Base-by-base conservation (phyloP, 2,329 filamentous ascomycete species). In the Pseudogymnoascus verrucosus region DNA sequence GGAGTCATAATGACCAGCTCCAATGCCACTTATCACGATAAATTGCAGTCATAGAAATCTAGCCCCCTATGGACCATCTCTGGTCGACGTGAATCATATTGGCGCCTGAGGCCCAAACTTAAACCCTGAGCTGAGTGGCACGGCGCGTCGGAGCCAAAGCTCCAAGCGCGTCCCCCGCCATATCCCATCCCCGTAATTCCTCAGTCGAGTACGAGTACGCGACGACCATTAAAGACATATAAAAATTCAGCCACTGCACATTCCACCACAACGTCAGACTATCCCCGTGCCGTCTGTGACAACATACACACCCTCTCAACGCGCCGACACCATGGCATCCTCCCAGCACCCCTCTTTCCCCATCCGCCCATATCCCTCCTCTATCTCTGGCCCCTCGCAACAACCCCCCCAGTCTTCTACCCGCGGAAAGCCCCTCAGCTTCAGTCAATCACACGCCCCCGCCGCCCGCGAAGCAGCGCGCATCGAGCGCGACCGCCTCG, bases 321-420 rank as follows among this genome's bases (percentile, higher is more conserved):
- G n/a, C 51, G 51, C 51, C 34, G 59, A 61, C 59, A 59, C 23
- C 64, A 74, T 74, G 72, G 72, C 82, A 67, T 81, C 79, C 72
- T 79, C 78, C 64, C 72, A 79, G 67, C 80, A 82, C 67, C 80
- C 82, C 70, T 76, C 80, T 60, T 85, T 85, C 71, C 80, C 79
- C 62, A 77, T 68, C 34, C 65, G 72, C n/a, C 70, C 68, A 3
- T 74, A 73, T 65, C 66, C 66, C 63, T 69, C 57, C 62, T 68
- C 75, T 36, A 78, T 79, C 65, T 79, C 84, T 64, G 61, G 61
- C 3, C 28, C 36, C 2, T 76, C 76, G 66, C 82, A 82, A 73
- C 74, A 54, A 37, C 31, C 26, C 12, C 76, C 76, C 67, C 82
- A 82, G 73, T 74, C 81, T n/a, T 79, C 80, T 62, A 80, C 82